Percentiles rank a stretch among this genome's conserved stretches.
Conservation (phyloP, 768 basidiomycete genomes). For the Hericium erinaceus region DNA sequence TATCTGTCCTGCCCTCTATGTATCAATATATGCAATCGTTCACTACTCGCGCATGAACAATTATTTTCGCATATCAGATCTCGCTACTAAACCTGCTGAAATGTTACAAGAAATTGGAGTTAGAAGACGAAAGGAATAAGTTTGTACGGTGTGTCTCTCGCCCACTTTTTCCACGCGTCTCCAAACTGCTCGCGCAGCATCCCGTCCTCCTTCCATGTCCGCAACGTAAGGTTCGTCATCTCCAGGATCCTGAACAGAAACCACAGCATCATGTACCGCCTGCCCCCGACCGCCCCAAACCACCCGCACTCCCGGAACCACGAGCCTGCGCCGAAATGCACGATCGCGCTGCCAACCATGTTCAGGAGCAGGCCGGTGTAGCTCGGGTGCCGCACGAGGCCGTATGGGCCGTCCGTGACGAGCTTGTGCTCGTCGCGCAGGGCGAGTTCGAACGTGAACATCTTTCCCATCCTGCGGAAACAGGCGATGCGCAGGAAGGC, state of each 20-base stretch:
- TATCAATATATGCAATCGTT: no score
- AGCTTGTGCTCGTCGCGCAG: constrained; percentile 9
- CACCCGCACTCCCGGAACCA: background rate
- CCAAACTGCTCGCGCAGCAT: background rate
- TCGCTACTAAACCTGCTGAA: no score
- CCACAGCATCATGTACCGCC: background rate
- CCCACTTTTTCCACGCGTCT: background rate
- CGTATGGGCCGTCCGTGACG: constrained; percentile 14
- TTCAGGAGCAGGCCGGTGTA: constrained; percentile 12
- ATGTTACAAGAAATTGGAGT: no score
- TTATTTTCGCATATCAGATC: no score
- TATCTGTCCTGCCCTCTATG: no score
- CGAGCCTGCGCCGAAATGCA: background rate
- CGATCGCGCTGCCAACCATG: constrained; percentile 3
- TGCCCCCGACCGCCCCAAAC: background rate
- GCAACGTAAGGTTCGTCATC: no score
- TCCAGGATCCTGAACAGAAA: background rate
- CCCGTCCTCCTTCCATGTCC: background rate
- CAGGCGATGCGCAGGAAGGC: constrained; percentile 18
- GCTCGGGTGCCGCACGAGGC: background rate
- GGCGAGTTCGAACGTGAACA: constrained; percentile 15
- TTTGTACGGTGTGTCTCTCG: background rate
- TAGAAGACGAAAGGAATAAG: background rate
- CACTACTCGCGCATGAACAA: no score
- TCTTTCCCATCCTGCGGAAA: constrained; percentile 10